These are phyloP conservation scores for Mediolabrus comicus DNA, from an alignment of 108 stramenopile genomes.

Conservation along the genomic window DNA sequence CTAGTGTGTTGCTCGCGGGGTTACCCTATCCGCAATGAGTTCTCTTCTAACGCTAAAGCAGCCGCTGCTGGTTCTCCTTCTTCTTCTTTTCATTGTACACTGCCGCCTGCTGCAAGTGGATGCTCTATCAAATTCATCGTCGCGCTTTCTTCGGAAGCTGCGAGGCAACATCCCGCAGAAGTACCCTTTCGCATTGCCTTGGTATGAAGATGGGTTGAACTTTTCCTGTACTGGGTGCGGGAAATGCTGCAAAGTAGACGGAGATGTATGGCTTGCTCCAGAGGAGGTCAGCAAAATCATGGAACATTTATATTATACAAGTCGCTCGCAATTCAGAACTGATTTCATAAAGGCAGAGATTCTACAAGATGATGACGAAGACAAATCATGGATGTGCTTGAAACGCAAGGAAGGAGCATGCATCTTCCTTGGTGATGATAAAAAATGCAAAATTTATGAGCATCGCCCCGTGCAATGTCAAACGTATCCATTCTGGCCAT, in stretches of 20 bases:
- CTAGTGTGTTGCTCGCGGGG: too few species aligned
- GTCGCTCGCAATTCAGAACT: conserved; percentile 10
- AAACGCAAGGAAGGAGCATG: conserved; percentile 42
- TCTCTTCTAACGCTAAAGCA: too few species aligned
- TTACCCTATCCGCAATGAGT: too few species aligned
- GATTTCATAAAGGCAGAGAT: conserved; percentile 22
- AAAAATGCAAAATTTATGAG: conserved; percentile 56
- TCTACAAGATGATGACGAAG: conserved; percentile 2
- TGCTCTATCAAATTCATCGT: neutral
- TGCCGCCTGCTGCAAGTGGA: neutral
- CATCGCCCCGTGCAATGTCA: conserved; percentile 54
- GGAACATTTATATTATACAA: conserved; percentile 20
- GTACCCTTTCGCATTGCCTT: conserved; percentile 19
- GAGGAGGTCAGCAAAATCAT: conserved; percentile 39
- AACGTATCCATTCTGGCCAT: conserved; percentile 73
- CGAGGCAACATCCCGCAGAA: neutral
- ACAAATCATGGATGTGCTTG: conserved; percentile 42
- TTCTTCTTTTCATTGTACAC: too few species aligned
- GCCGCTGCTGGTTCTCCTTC: too few species aligned
- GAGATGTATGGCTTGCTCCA: conserved; percentile 61
- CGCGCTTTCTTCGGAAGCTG: conserved; percentile 18
- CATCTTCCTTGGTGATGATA: conserved; percentile 35
- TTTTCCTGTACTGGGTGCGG: conserved; percentile 61
- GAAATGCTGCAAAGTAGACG: conserved; percentile 68
- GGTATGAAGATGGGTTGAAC: conserved; percentile 36